phyloP scores from a whole-genome alignment of 768 basidiomycete species.

The Phylloporus arenicola region DNA sequence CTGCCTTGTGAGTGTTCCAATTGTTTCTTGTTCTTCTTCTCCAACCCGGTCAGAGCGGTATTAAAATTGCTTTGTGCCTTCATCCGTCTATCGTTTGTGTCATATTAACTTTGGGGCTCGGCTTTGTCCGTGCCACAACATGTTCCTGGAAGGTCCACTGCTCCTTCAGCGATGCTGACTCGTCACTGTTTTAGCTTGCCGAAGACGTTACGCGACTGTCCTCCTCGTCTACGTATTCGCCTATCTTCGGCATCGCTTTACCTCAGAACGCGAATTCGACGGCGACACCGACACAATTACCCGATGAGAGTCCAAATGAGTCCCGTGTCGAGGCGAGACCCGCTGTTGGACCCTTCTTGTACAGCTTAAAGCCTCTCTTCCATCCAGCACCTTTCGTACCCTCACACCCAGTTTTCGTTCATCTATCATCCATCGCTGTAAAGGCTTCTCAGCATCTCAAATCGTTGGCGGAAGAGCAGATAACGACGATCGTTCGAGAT shows the following conservation, averaged over 20 bases:
- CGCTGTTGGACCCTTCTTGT: conserved; percentile 38
- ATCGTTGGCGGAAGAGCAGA: conserved; percentile 51
- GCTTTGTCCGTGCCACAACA: conserved; percentile 8
- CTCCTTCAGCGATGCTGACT: conserved; percentile 13
- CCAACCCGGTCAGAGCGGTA: not conserved
- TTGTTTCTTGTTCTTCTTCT: not conserved
- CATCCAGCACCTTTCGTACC: conserved; percentile 75
- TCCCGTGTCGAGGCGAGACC: conserved; percentile 17
- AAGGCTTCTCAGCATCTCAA: conserved; percentile 51
- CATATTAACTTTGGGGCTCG: conserved; percentile 1
- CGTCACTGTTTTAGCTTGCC: conserved; percentile 21
- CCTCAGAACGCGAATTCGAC: conserved; percentile 21
- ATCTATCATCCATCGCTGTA: conserved; percentile 55
- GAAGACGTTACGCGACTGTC: conserved; percentile 22
- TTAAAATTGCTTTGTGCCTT: conserved; percentile 1
- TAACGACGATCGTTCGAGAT: conserved; percentile 46
- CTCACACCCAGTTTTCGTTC: conserved; percentile 63
- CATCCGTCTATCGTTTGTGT: not conserved
- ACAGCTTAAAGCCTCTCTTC: conserved; percentile 55
- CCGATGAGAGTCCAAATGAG: conserved; percentile 25
- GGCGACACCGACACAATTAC: conserved; percentile 24
- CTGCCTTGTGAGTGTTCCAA: conserved; percentile 54
- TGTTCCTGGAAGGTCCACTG: not conserved
- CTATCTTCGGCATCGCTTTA: conserved; percentile 43
- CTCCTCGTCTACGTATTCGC: conserved; percentile 41